Base-by-base conservation (phyloP, 306 rosid species). In the Quercus ilex region DNA sequence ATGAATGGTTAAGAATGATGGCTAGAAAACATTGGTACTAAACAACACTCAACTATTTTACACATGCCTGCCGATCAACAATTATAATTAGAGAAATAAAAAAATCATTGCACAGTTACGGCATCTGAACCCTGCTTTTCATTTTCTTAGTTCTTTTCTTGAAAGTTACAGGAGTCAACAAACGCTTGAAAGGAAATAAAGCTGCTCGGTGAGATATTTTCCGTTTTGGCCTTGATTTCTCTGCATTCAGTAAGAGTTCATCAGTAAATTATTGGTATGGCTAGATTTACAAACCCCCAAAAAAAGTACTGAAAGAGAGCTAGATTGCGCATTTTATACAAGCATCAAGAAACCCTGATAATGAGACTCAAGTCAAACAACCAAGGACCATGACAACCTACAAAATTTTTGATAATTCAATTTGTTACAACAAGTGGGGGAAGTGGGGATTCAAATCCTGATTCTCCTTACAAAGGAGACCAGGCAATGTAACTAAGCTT, bases 121-220 rank as follows among this genome's bases (percentile, higher is more conserved):
- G 74, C 69, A 25, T 59, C 75, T 65, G 83, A 69, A 85, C 74
- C 80, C 73, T 78, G 64, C 78, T 78, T 84, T 84, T 86, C 49
- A 57, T 71, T 84, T 79, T 86, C 81, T 60, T 79, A 74, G 85
- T 77, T 88, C 84, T 92, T 81, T 79, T 89, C 89, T 95, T 92
- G 74, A 91, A 86, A 35, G 88, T 51, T 25, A 57, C 49, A 46
- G 79, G 72, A 85, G 76, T 85, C 80, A 86, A 57, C 79, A 88
- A 78, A 3, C 85, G 91, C 88, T 75, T 91, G 58, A 90, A 88
- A 72, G 92, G 95, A 74, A 79, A 71, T 31, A 71, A 8, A 57
- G 75, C 35, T 5, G 78, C 81, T 38, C 57, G 86, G 33, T 52
- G 82, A 65, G 57, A 73, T 41, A 70, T 80, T 84, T 83, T 88